Conservation (phyloP, 2,329 filamentous ascomycete species). For the Knufia fluminis region DNA sequence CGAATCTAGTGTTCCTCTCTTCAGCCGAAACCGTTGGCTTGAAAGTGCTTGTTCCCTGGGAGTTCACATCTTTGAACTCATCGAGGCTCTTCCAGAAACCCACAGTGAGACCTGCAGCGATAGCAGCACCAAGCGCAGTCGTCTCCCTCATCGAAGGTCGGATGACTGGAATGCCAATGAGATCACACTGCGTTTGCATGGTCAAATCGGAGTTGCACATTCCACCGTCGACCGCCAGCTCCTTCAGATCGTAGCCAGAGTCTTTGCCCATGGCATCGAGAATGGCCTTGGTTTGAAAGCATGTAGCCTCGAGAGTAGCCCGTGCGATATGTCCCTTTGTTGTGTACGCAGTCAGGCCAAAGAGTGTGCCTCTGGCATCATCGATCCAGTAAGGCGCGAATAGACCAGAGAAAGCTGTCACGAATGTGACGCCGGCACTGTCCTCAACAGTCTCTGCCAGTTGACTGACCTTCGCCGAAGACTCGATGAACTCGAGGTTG, state of each 20-base stretch:
- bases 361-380: slow-evolving; percentile 79
- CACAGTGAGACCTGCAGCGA: slow-evolving; percentile 77
- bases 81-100: slow-evolving; percentile 68
- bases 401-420: slow-evolving; percentile 82
- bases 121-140: slow-evolving; percentile 77
- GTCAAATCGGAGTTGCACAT: slow-evolving; percentile 81
- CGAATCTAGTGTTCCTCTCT: slow-evolving; percentile 55
- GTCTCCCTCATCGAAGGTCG: slow-evolving; percentile 84
- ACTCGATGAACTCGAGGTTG: slow-evolving; percentile 54
- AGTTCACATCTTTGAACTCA: slow-evolving; percentile 65
- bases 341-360: slow-evolving; percentile 78
- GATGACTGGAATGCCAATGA: slow-evolving; percentile 74
- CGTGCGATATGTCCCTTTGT: slow-evolving; percentile 78
- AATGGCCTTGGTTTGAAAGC: slow-evolving; percentile 87
- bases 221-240: slow-evolving; percentile 76
- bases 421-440: slow-evolving; percentile 76
- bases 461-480: slow-evolving; percentile 55
- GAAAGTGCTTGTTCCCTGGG: slow-evolving; percentile 60
- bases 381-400: slow-evolving; percentile 95
- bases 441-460: slow-evolving; percentile 57
- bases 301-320: slow-evolving; percentile 81
- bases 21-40: slow-evolving; percentile 53
- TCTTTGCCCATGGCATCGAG: slow-evolving; percentile 86
- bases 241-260: slow-evolving; percentile 63
- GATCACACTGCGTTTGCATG: slow-evolving; percentile 82